Base-by-base conservation (phyloP, 1,139 yeast species). In the Debaryomyces sp. region DNA sequence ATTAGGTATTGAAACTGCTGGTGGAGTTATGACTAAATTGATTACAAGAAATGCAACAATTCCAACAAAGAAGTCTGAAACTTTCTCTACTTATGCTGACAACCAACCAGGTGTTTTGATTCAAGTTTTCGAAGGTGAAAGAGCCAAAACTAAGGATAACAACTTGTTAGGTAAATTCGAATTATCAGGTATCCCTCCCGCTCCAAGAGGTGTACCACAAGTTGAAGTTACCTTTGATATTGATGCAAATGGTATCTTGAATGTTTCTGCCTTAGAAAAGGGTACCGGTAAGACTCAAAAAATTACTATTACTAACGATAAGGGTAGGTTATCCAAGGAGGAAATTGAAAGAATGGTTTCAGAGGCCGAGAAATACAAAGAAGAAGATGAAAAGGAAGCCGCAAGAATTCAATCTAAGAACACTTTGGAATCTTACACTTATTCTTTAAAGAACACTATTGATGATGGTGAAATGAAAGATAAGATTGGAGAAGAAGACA, bases 171-270 rank as follows among this genome's bases (percentile, higher is more conserved):
- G 97, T 73, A 90, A 91, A 76, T 92, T 92, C 64, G 97, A 92
- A 70, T 83, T 92, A 62, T 79, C 90, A 44, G 96, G 96, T 64
- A 91, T 92, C 57, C 97, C 98, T 63, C 96, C 97, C 52, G 96
- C 97, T 41, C 97, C 97, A 74, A 89, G 97, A 78, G 98, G 98
- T 72, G 91, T 87, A 51, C 97, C 97, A 59, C 97, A 90, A 77
- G 88, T 91, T 64, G 97, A 90, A 77, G 97, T 90, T 56, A 89
- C 96, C 43, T 90, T 90, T 66, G 95, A 89, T 62, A 77, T 91
- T 61, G 97, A 90, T 69, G 96, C 97, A 51, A 90, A 90, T 67
- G 97, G 97, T 77, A 90, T 90, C 66, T 80, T 90, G 77, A 91
- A 89, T 75, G 98, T 92, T 50, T 81, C 91, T 52, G 97, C 97